Evolutionary conservation across 2,329 filamentous ascomycete species (phyloP).

Genomic region (Cercospora citrullina): DNA sequence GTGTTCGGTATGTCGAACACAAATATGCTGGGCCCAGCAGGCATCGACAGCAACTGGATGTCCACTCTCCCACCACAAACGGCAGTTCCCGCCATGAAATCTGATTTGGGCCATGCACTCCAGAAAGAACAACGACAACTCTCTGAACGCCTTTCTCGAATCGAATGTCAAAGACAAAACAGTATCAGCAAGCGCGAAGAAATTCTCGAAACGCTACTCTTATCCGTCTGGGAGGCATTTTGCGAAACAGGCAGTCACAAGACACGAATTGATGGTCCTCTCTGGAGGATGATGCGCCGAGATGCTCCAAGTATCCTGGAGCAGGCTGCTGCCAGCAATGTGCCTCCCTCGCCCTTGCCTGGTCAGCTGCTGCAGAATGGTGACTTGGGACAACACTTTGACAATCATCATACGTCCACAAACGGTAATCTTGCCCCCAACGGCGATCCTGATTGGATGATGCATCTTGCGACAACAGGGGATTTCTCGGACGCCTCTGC

Average conservation of each 20-base stretch:
- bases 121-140: background rate
- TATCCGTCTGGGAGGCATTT: background rate
- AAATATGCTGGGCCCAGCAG: background rate
- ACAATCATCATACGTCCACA: background rate
- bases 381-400: background rate
- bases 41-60: background rate
- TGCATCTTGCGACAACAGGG: background rate
- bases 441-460: background rate
- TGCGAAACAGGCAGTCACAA: background rate
- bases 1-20: background rate
- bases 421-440: background rate
- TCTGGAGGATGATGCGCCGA: background rate
- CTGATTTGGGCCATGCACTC: background rate
- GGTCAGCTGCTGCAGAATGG: background rate
- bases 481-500: background rate
- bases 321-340: background rate
- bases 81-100: background rate
- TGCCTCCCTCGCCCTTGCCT: background rate
- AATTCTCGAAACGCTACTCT: background rate
- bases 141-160: background rate
- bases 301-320: background rate
- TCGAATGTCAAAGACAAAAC: background rate
- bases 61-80: background rate
- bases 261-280: background rate
- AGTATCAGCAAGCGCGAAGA: background rate